Evolutionary conservation across 2,329 filamentous ascomycete species (phyloP), one percentile per base, ranked within the genome.

Genomic region (Fusarium domesticum): DNA sequence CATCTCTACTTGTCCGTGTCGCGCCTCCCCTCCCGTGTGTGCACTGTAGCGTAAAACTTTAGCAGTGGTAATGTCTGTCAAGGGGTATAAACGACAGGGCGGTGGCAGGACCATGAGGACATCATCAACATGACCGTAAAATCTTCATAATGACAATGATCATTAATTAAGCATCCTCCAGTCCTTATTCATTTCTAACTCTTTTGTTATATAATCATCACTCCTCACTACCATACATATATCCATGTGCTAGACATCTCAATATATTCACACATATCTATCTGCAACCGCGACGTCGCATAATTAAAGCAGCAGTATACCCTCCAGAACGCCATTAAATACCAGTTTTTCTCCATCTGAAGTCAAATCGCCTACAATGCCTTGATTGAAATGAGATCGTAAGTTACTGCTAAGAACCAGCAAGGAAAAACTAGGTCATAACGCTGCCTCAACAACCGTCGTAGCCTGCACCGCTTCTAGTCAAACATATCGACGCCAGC

Each of bases 251-350:
- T 48, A 59, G 41, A 43, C 57, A 43, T 48, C 46, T 46, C 45
- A 48, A 31, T 54, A 37, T 46, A 47, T 37, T 57, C 48, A 44
- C 49, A 49, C 55, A 48, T 55, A 43, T 61, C 58, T 58, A 62
- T 43, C 31, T 47, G 42, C 54, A 53, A 52, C 48, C 55, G 50
- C 39, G 43, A 58, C 46, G 44, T 50, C 36, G 42, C 48, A 47
- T 45, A 53, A 48, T 45, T 39, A 50, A 48, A 51, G 54, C 32
- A 46, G 20, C 30, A 49, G 53, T 51, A 46, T 36, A 45, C 45
- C 47, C 31, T 48, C 55, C 55, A 45, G 32, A 60, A 60, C 57
- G 57, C 57, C 57, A 20, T 43, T 44, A 47, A 48, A 38, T 39
- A 42, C 46, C 44, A 47, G 45, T 38, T 28, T 35, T 20, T 43